Evolutionary conservation across 495 filamentous ascomycete genomes (phyloP).

Genomic region (Aspergillus steynii): DNA sequence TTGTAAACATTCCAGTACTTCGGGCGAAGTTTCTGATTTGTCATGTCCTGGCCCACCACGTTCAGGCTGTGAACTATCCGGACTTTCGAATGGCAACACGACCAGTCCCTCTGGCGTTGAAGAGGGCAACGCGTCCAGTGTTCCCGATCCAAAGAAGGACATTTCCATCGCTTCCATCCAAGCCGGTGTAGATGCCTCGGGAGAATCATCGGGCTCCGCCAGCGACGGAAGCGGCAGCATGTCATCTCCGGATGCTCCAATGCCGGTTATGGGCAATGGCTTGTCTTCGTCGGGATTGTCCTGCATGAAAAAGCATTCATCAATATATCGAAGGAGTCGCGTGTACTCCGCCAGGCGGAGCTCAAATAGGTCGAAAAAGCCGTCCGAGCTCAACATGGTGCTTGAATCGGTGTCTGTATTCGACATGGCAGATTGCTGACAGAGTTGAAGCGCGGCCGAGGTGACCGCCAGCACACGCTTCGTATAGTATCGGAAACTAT

Average conservation of each 20-base stretch:
- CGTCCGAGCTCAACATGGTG: neutral
- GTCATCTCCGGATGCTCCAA: neutral
- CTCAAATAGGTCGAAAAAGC: conserved; percentile 13
- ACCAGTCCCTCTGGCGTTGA: neutral
- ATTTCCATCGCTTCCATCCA: conserved; percentile 3
- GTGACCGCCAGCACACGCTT: conserved; percentile 13
- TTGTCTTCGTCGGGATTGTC: conserved; percentile 7
- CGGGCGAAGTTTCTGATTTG: conserved; percentile 7
- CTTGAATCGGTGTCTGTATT: neutral
- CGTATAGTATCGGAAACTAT: conserved; percentile 18
- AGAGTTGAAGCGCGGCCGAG: conserved; percentile 16
- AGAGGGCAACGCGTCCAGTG: neutral
- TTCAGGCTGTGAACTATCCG: neutral
- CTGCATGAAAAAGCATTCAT: conserved; percentile 17
- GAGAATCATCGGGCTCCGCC: neutral
- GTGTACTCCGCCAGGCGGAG: conserved; percentile 15
- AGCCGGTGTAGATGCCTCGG: neutral
- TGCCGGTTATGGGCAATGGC: neutral
- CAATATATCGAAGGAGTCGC: conserved; percentile 12
- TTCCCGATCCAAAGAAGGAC: neutral
- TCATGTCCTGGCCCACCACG: neutral
- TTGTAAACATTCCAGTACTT: conserved; percentile 13
- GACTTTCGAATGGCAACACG: neutral
- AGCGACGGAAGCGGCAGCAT: neutral
- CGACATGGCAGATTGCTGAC: conserved; percentile 4